Evolutionary conservation across 2,329 filamentous ascomycete species (phyloP).

Genomic region (Claviceps maximensis): DNA sequence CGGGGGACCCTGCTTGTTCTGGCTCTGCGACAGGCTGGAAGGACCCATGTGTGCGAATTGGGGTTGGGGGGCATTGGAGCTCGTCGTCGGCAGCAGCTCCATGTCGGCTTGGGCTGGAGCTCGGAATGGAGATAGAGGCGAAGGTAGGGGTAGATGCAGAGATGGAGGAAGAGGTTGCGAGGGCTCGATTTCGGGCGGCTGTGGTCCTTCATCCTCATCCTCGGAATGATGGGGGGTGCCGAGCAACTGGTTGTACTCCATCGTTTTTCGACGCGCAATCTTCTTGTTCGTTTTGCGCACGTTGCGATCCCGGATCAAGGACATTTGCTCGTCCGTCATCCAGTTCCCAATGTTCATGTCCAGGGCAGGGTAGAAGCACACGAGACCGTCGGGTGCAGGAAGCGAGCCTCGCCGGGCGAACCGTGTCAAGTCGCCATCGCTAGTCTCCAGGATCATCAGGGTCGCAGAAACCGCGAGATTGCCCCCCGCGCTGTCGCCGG

Average conservation of each 20-base stretch:
- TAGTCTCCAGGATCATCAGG: constrained; percentile 78
- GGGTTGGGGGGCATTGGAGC: constrained; percentile 24
- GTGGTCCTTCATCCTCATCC: constrained; percentile 49
- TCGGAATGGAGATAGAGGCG: too few species aligned
- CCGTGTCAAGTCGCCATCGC: constrained; percentile 27
- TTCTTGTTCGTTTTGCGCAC: constrained; percentile 64
- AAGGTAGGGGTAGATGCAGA: too few species aligned
- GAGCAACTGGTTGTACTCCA: constrained; percentile 75
- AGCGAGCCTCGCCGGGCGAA: constrained; percentile 35
- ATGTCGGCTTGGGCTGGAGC: too few species aligned
- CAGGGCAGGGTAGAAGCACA: constrained; percentile 78
- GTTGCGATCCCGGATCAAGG: constrained; percentile 72
- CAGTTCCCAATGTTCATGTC: constrained; percentile 98
- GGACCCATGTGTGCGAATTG: constrained; percentile 38
- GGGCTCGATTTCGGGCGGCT: constrained; percentile 16
- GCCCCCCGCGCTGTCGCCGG: constrained; percentile 36
- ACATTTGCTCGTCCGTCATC: constrained; percentile 99
- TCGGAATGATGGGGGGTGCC: constrained; percentile 74
- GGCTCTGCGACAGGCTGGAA: constrained; percentile 14
- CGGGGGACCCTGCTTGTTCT: constrained; percentile 4
- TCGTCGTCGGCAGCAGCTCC: constrained; percentile 10
- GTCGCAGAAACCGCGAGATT: constrained; percentile 53
- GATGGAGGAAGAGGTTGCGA: not conserved
- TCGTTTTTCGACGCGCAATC: constrained; percentile 71
- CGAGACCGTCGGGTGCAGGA: constrained; percentile 63